Percentiles rank a stretch among this genome's conserved stretches.
Conservation (phyloP, 1,284 basidiomycete genomes). For the Austroboletus olivaceoglutinosus region DNA sequence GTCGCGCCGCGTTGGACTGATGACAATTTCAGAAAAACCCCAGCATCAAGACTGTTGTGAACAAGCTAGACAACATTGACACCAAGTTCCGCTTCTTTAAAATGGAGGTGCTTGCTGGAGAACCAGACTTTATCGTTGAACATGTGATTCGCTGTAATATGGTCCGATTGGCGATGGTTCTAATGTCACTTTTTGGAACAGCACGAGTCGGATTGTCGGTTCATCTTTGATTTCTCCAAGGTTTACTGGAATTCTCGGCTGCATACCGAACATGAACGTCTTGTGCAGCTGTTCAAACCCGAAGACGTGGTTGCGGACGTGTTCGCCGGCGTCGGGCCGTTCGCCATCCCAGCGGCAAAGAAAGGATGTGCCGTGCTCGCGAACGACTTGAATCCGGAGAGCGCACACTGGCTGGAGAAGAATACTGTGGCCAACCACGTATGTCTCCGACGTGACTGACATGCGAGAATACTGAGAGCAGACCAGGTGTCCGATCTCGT, state of each 20-base stretch:
- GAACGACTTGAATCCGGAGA: slow-evolving; percentile 94
- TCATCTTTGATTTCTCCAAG: slow-evolving; percentile 91
- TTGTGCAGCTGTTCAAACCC: slow-evolving; percentile 69
- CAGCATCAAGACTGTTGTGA: slow-evolving; percentile 85
- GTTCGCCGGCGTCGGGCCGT: slow-evolving; percentile 97
- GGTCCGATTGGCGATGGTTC: neutral
- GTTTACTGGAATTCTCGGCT: slow-evolving; percentile 99
- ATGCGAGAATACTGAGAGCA: slow-evolving; percentile 6
- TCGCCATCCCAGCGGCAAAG: slow-evolving; percentile 90
- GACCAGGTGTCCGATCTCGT: slow-evolving; percentile 67
- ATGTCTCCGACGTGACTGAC: slow-evolving; percentile 19
- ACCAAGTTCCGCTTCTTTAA: slow-evolving; percentile 90
- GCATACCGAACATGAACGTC: slow-evolving; percentile 86
- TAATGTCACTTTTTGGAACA: slow-evolving; percentile 33
- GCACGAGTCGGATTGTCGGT: slow-evolving; percentile 82
- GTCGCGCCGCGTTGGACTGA: slow-evolving; percentile 2
- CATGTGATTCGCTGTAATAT: slow-evolving; percentile 54
- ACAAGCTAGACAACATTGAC: slow-evolving; percentile 90
- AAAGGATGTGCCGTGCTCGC: slow-evolving; percentile 86
- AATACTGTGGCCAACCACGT: slow-evolving; percentile 80
- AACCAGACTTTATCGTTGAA: slow-evolving; percentile 80
- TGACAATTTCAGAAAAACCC: slow-evolving; percentile 72
- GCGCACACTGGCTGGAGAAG: slow-evolving; percentile 72
- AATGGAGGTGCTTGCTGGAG: slow-evolving; percentile 96
- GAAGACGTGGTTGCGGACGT: slow-evolving; percentile 87